Percentiles rank a stretch among this genome's conserved stretches.
Evolutionary conservation across 2,329 filamentous ascomycete genomes (phyloP).

Genomic region (Cytospora chrysosperma): DNA sequence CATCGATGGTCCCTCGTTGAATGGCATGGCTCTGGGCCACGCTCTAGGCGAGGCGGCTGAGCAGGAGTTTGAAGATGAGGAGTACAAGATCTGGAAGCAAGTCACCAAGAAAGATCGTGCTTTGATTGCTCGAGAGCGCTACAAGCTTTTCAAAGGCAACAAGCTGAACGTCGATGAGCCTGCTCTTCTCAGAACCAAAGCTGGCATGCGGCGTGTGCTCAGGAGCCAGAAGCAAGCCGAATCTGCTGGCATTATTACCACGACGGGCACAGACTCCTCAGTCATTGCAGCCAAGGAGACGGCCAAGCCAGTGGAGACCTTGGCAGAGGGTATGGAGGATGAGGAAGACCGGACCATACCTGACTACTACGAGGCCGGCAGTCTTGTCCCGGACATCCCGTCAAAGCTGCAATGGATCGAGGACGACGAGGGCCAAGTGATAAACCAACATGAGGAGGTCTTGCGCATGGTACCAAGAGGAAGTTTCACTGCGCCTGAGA

Average conservation of each 20-base stretch:
- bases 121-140: slow-evolving; percentile 78
- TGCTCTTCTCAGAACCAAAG: slow-evolving; percentile 79
- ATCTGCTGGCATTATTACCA: slow-evolving; percentile 42
- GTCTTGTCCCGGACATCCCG: slow-evolving; percentile 80
- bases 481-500: slow-evolving; percentile 71
- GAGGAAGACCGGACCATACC: slow-evolving; percentile 82
- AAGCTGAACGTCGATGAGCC: slow-evolving; percentile 85
- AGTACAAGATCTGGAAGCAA: slow-evolving; percentile 98
- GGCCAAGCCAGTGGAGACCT: slow-evolving; percentile 63
- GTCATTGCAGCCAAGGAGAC: slow-evolving; percentile 50
- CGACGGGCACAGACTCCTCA: slow-evolving; percentile 41
- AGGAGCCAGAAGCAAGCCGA: slow-evolving; percentile 73
- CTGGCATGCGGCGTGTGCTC: slow-evolving; percentile 85
- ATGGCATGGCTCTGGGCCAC: slow-evolving; percentile 62
- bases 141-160: slow-evolving; percentile 80
- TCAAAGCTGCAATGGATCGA: slow-evolving; percentile 81
- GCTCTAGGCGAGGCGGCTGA: slow-evolving; percentile 66
- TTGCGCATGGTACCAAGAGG: slow-evolving; percentile 74
- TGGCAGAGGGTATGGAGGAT: slow-evolving; percentile 93
- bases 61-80: slow-evolving; percentile 83
- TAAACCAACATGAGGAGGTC: slow-evolving; percentile 84
- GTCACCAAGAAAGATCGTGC: slow-evolving; percentile 96
- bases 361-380: slow-evolving; percentile 90
- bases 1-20: slow-evolving; percentile 73
- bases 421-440: slow-evolving; percentile 83